Percentiles rank a stretch among this genome's conserved stretches.
Evolutionary conservation across 108 stramenopile species (phyloP).

Genomic region (Stephanodiscus triporus): DNA sequence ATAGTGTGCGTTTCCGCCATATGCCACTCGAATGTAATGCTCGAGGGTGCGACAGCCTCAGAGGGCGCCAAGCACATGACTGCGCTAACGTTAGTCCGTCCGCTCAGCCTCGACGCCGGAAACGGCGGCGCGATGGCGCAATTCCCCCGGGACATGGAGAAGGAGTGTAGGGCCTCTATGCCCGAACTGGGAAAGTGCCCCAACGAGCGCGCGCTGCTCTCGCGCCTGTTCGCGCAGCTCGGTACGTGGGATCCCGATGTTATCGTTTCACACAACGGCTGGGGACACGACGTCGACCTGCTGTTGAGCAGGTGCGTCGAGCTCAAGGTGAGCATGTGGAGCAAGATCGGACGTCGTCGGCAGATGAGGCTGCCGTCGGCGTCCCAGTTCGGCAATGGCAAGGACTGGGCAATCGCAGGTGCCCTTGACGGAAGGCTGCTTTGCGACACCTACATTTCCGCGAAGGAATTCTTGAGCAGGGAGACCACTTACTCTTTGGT

Average conservation of each 20-base stretch:
- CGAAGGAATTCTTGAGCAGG: slow-evolving; percentile 89
- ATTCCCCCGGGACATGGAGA: slow-evolving; percentile 85
- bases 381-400: slow-evolving; percentile 64
- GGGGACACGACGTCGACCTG: slow-evolving; percentile 97
- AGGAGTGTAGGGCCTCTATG: slow-evolving; percentile 63
- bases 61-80: slow-evolving; percentile 64
- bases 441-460: slow-evolving; percentile 94
- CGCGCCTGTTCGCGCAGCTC: slow-evolving; percentile 75
- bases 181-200: slow-evolving; percentile 76
- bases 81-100: slow-evolving; percentile 83
- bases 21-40: slow-evolving; percentile 81
- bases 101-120: slow-evolving; percentile 43
- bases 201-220: slow-evolving; percentile 95
- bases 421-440: slow-evolving; percentile 91
- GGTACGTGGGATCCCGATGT: slow-evolving; percentile 97
- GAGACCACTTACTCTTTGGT: slow-evolving; percentile 96
- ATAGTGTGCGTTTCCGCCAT: slow-evolving; percentile 93
- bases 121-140: slow-evolving; percentile 51
- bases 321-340: slow-evolving; percentile 91
- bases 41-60: slow-evolving; percentile 76
- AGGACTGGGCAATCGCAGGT: slow-evolving; percentile 80
- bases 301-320: slow-evolving; percentile 89
- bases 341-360: slow-evolving; percentile 93
- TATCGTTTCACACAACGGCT: slow-evolving; percentile 96
- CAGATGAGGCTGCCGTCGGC: slow-evolving; percentile 71